Percentiles rank a stretch among this genome's conserved stretches.
Evolutionary conservation across 2,329 filamentous ascomycete genomes (phyloP).

Genomic region (Aspergillus awamori): DNA sequence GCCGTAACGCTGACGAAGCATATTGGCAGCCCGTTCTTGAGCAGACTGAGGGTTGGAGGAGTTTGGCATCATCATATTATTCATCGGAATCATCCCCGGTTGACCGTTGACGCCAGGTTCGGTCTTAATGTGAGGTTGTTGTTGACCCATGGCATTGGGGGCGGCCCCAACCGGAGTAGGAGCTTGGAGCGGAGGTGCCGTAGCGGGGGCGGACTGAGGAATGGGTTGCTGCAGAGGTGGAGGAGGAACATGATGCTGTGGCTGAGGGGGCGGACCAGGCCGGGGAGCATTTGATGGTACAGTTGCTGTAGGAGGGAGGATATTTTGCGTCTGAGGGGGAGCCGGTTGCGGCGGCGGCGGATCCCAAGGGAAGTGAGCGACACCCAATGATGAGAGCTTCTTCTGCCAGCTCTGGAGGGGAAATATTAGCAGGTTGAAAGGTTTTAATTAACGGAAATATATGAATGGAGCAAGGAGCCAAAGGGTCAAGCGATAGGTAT

Average conservation of each 20-base stretch:
- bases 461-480: slow-evolving; percentile 6
- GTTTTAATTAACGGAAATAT: background rate
- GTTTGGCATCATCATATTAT: slow-evolving; percentile 35
- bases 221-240: slow-evolving; percentile 42
- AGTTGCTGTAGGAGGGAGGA: slow-evolving; percentile 43
- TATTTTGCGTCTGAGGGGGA: slow-evolving; percentile 46
- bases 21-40: slow-evolving; percentile 56
- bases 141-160: slow-evolving; percentile 34
- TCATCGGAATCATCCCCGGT: slow-evolving; percentile 37
- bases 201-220: slow-evolving; percentile 36
- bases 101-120: slow-evolving; percentile 52
- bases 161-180: slow-evolving; percentile 22
- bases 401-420: slow-evolving; percentile 80
- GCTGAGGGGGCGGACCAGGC: slow-evolving; percentile 35
- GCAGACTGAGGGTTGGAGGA: slow-evolving; percentile 52
- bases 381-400: slow-evolving; percentile 80
- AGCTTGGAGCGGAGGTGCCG: slow-evolving; percentile 29
- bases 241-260: slow-evolving; percentile 41
- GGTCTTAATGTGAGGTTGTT: slow-evolving; percentile 53
- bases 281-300: slow-evolving; percentile 50
- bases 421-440: slow-evolving; percentile 9
- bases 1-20: slow-evolving; percentile 54
- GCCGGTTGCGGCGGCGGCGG: slow-evolving; percentile 69
- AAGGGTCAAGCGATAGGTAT: slow-evolving; percentile 5
- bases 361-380: slow-evolving; percentile 94